Conservation (phyloP, 305 asterid genomes). For the Fraxinus paxiana region DNA sequence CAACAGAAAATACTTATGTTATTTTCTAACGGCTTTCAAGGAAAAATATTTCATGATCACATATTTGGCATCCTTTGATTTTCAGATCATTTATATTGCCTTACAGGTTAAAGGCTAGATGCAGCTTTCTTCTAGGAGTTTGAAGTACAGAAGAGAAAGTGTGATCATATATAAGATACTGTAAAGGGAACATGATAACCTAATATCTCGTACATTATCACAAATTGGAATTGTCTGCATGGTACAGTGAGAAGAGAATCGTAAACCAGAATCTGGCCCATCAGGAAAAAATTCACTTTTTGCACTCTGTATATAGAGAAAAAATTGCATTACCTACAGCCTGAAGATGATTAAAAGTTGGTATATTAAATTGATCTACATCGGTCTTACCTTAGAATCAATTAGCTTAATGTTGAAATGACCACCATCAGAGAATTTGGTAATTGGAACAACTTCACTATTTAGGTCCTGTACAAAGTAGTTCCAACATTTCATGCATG, state of each 20-base stretch:
- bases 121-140: not conserved
- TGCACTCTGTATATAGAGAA: constrained; percentile 32
- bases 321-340: constrained; percentile 15
- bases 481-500: constrained; percentile 13
- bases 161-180: not conserved
- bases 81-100: not conserved
- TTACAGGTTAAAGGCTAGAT: not conserved
- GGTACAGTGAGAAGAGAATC: constrained; percentile 31
- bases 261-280: constrained; percentile 31
- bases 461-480: constrained; percentile 32
- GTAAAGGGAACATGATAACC: constrained; percentile 13
- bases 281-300: constrained; percentile 33
- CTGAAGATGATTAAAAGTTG: constrained; percentile 23
- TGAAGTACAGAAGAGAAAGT: not conserved
- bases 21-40: not conserved
- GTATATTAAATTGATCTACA: constrained; percentile 4
- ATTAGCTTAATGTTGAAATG: constrained; percentile 47
- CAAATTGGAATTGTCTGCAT: constrained; percentile 25
- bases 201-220: constrained; percentile 32
- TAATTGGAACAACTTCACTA: constrained; percentile 36
- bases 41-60: not conserved
- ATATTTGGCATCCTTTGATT: not conserved
- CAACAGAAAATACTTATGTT: not conserved
- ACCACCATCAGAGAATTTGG: constrained; percentile 38
- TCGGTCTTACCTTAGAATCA: constrained; percentile 25